Conservation (phyloP, 2,329 filamentous ascomycete species). For the Arthroderma sp. region DNA sequence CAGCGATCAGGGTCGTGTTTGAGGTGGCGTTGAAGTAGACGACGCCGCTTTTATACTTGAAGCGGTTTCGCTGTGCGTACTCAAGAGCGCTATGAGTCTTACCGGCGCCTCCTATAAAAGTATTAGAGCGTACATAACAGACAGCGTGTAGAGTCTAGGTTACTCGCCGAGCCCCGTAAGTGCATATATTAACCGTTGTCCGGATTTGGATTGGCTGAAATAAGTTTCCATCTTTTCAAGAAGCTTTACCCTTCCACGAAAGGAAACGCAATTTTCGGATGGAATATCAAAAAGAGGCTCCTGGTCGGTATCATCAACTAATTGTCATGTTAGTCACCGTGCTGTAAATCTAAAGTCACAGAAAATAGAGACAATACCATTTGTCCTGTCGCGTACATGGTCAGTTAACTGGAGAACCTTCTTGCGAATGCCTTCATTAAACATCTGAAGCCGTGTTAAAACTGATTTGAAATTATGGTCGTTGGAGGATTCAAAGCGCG, state of each 20-base stretch:
- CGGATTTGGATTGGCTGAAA: background rate
- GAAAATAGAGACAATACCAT: background rate
- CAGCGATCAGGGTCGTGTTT: constrained; percentile 1
- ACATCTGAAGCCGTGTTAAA: background rate
- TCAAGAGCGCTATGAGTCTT: constrained; percentile 6
- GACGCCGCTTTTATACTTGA: constrained; percentile 4
- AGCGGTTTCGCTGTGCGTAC: constrained; percentile 4
- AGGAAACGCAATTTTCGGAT: background rate
- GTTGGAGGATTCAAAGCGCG: constrained; percentile 3
- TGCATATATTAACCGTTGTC: constrained; percentile 1
- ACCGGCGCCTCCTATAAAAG: constrained; percentile 4
- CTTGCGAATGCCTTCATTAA: constrained; percentile 1
- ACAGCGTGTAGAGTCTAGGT: background rate
- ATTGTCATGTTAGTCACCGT: background rate
- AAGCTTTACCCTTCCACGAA: constrained; percentile 3
- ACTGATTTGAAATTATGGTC: constrained; percentile 5
- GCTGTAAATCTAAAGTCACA: background rate
- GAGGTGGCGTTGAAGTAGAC: constrained; percentile 3
- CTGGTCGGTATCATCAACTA: background rate
- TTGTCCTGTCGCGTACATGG: background rate
- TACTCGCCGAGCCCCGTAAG: constrained; percentile 3
- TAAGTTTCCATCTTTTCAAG: background rate
- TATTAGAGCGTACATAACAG: background rate
- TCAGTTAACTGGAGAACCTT: background rate
- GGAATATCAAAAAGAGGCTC: constrained; percentile 1